Base-by-base conservation (phyloP, 31 red algal species). In the Odonthalia washingtoniensis region DNA sequence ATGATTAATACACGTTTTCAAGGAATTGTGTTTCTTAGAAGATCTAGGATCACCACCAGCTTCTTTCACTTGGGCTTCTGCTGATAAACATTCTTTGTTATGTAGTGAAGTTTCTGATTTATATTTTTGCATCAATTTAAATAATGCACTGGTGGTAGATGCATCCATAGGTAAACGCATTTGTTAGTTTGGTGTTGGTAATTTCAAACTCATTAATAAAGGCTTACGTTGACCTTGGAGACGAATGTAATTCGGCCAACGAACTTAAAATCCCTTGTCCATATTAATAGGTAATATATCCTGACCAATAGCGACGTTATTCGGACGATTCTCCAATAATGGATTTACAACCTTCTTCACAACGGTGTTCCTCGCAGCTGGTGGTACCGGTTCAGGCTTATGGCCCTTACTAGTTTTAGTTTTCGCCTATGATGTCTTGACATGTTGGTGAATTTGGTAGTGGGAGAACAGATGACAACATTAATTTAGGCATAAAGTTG, bases 1-100 rank as follows among this genome's bases (percentile, higher is more conserved):
- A 86, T 99, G 97, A 75, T 99, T 99, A 52, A 99, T 89, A 83
- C 97, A 94, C 40, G 87, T 91, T 83, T 99, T 99, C 26, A 99
- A 66, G 45, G 77, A 80, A 73, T 96, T 66, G 1, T 94, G 97
- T 81, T 99, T 99, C 86, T 96, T 96, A 21, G 89, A 93, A 4
- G 84, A 46, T 32, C 92, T 91, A 24, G 89, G 69, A 67, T 92
- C 93, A 42, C 46, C 46, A 62, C 97, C 97, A 4, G 82, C 86
- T 32, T 89, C 96, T 75, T 91, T 92, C n/a, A 84, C 84, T 52
- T 99, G 91, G 44, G 94, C 97, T 70, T 90, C 46, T 24, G 82
- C 77, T 18, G 81, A 77, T 32, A 99, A 73, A 65, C 97, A 94
- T 73, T 99, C 70, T 63, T 89, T 91, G 89, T 99, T 99, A 32